Evolutionary conservation across 345 rosid species (phyloP), one percentile per base, ranked within the genome.

Genomic region (Draba incana): DNA sequence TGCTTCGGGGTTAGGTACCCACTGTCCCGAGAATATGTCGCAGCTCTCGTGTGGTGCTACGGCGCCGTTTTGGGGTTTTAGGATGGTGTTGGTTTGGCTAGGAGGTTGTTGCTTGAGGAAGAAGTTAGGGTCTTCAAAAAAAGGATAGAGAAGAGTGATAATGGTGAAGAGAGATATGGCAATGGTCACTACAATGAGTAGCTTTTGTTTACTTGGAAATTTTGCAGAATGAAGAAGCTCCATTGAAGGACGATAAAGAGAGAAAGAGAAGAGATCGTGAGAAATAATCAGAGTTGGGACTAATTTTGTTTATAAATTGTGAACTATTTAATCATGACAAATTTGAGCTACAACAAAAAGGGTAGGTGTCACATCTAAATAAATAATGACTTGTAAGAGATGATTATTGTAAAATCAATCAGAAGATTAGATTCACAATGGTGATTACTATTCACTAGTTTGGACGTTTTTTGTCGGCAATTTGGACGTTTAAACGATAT

Each of bases 21-120:
- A 93, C 49, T 93, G 87, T 24, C 98, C 98, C 0, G 82, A 72
- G 78, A 88, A 90, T 64, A 93, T 63, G 66, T 90, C 96, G 16
- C 97, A 92, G 30, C 58, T 31, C 6, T 12, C 25, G 0, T 44
- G 53, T 42, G 38, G 10, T 20, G 54, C 7, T 23, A 51, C 45
- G 11, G 48, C 48, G 2, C 15, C 12, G 65, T 68, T 48, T 68
- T 61, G 74, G 54, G 68, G 69, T 47, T 62, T 62, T 42, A 69
- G 11, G 56, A 55, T 55, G 9, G 15, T 45, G 64, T 24, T 68
- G 25, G 54, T 68, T 69, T 47, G 74, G 56, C 53, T 75, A 38
- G 60, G 66, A 62, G 39, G 74, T 48, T 62, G 70, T 62, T 62
- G 61, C 70, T 75, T 75, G 69, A 67, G 53, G 64, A 75, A 68